Percentiles rank a stretch among this genome's conserved stretches.
Evolutionary conservation across 1,284 basidiomycete species (phyloP).

Genomic region (Ceratobasidium sp.): DNA sequence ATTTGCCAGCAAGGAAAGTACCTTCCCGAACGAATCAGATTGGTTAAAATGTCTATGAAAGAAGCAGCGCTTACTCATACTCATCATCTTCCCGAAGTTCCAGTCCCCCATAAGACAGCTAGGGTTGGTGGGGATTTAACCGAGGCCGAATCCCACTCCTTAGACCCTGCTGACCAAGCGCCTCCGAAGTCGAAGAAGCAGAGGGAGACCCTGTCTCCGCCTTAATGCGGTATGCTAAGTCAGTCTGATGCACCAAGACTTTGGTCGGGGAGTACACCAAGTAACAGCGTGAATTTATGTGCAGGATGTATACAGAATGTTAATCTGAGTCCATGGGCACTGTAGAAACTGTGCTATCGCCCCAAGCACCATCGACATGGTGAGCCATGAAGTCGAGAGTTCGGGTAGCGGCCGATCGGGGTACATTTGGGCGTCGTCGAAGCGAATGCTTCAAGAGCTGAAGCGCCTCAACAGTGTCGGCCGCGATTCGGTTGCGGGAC

Average conservation of each 20-base stretch:
- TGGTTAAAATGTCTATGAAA: not conserved
- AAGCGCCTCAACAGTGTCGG: conserved; percentile 14
- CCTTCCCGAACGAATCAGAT: not conserved
- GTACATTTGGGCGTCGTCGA: not conserved
- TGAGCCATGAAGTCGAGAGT: conserved; percentile 22
- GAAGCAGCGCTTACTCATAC: not conserved
- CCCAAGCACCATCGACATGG: conserved; percentile 3
- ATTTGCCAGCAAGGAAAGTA: not conserved
- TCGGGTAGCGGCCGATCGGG: not conserved
- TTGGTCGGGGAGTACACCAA: not conserved
- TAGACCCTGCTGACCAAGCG: not conserved
- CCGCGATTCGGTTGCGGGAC: conserved; percentile 1
- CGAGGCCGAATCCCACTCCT: not conserved
- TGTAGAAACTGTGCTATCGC: conserved; percentile 1
- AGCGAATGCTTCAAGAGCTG: conserved; percentile 12
- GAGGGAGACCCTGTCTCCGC: conserved; percentile 4
- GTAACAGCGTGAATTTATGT: not conserved
- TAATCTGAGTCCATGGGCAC: conserved; percentile 8
- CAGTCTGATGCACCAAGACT: not conserved
- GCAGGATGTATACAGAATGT: not conserved
- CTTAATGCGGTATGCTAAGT: not conserved
- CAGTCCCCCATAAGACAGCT: conserved; percentile 1
- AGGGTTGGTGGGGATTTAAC: conserved; percentile 15
- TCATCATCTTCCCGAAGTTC: conserved; percentile 12
- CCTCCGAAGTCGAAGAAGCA: conserved; percentile 14